These are phyloP conservation scores for Nannochloropsis salina DNA, from an alignment of 108 stramenopile genomes.

Conservation along the genomic window DNA sequence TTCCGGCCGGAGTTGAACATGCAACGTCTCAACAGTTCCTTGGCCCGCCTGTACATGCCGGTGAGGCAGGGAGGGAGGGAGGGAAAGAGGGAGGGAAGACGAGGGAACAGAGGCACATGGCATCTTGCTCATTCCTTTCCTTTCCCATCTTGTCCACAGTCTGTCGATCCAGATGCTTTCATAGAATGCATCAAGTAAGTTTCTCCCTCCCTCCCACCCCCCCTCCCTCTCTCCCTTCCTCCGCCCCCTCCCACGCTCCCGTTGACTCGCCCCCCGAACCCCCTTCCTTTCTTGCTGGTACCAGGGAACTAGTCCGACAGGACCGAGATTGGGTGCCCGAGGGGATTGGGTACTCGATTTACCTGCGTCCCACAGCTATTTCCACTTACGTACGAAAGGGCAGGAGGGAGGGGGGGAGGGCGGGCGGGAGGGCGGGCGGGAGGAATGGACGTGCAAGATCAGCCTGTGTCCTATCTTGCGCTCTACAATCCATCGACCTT, in stretches of 20 bases:
- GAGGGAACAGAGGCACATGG: background rate
- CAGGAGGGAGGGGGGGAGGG: background rate
- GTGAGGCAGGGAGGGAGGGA: background rate
- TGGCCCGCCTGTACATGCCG: conserved; percentile 46
- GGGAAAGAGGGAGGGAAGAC: background rate
- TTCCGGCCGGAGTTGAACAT: conserved; percentile 89
- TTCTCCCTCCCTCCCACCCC: background rate
- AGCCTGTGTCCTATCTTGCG: no score
- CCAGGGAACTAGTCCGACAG: conserved; percentile 29
- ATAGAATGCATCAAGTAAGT: conserved; percentile 68
- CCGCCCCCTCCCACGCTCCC: conserved; percentile 25
- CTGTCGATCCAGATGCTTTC: conserved; percentile 60
- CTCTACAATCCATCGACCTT: no score
- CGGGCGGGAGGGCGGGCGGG: background rate
- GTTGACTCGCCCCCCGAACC: background rate
- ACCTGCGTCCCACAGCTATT: conserved; percentile 88
- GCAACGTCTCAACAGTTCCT: conserved; percentile 66
- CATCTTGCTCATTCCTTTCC: background rate
- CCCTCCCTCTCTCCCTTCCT: background rate
- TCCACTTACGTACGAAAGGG: conserved; percentile 54
- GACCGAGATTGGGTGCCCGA: conserved; percentile 85
- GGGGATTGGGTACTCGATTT: conserved; percentile 90
- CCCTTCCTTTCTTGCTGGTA: conserved; percentile 21
- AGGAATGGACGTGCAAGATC: background rate
- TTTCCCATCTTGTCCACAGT: conserved; percentile 65